Conservation (phyloP, 2,329 filamentous ascomycete genomes). For the Aspergillus fijiensis region DNA sequence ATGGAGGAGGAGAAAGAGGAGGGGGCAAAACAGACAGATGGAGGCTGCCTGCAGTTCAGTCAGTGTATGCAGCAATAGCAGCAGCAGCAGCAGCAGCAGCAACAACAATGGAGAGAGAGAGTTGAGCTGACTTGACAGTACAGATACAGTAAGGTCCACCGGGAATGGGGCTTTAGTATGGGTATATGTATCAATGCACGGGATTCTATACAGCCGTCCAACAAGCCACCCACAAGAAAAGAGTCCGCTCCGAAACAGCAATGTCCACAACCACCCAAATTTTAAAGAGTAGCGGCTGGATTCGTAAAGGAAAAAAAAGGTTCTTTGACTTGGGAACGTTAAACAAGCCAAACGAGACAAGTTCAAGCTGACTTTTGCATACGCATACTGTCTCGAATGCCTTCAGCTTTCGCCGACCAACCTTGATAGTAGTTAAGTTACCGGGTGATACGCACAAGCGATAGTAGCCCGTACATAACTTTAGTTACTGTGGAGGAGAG, state of each 20-base stretch:
- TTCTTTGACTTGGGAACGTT: background rate
- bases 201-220: background rate
- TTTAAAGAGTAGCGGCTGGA: too few relatives aligned
- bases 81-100: background rate
- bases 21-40: conserved; percentile 12
- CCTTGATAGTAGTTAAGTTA: background rate
- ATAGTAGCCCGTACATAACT: background rate
- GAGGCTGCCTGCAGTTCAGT: background rate
- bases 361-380: background rate
- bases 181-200: background rate
- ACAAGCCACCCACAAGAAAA: background rate
- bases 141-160: background rate
- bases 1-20: conserved; percentile 17
- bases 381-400: background rate
- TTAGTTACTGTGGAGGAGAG: background rate
- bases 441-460: background rate
- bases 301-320: too few relatives aligned
- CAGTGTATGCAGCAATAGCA: background rate
- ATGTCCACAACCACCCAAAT: too few relatives aligned
- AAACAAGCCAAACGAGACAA: background rate
- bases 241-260: background rate
- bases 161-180: background rate
- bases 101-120: background rate
- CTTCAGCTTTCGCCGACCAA: background rate
- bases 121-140: background rate